Base-by-base conservation (phyloP, 2,329 filamentous ascomycete genomes). In the Colletotrichum destructivum region DNA sequence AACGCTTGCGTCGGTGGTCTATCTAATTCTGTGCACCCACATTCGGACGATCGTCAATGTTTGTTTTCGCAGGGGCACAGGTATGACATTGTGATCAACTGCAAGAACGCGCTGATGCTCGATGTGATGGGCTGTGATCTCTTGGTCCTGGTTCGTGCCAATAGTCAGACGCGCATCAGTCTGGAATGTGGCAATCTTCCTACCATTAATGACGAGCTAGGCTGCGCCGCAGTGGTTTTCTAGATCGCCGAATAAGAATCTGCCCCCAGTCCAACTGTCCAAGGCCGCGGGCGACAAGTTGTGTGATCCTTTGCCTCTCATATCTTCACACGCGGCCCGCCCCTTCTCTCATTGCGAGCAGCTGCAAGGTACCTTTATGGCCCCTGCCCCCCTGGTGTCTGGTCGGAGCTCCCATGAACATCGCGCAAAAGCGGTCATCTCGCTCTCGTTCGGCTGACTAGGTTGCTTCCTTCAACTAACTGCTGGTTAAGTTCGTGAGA, bases 211-310 rank as follows among this genome's bases (percentile, higher is more conserved):
- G 60, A 38, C 40, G 31, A 42, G 62, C 16, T 47, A 66, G 52
- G 4, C 62, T 44, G 21, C 47, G 12, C 47, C 47, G 47, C 21
- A 23, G 49, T 42, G 23, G n/a, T 31, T 31, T 51, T 66, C 44
- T 11, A 15, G 15, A 54, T 54, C 21, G 65, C 59, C 52, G 63
- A 47, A 71, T 60, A 59, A 71, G 65, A 46, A 71, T 69, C 69
- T 47, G 35, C 59, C 59, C 9, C 31, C 31, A 35, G 31, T 35
- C 31, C 31, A 9, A 35, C 31, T 8, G 31, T 35, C 8, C 42
- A 54, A 35, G 15, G 42, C 49, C 51, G 42, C 51, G 40, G 63
- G 63, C 54, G 13, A 40, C 47, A 63, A 69, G 9, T 35, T 35
- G 31, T 35, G 31, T 38, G 35, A 11, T 38, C 55, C 40, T 60